Base-by-base conservation (phyloP, 441 rosid genomes). In the Erysimum pusillum region DNA sequence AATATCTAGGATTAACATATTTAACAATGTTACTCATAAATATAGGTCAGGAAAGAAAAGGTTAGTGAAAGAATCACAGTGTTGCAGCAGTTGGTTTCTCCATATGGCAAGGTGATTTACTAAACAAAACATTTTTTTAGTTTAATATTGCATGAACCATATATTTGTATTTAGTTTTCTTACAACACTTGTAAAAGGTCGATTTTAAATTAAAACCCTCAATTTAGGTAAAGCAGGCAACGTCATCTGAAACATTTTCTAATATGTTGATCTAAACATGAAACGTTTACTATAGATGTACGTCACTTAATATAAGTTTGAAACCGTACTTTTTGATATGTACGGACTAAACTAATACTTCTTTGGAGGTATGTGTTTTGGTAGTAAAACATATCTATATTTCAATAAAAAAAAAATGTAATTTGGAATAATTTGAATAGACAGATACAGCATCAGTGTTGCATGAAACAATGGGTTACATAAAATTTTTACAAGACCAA, bases 381-480 rank as follows among this genome's bases (percentile, higher is more conserved):
- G 38, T 31, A 32, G 7, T 9, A 6, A 7, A 13, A 56, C 13
- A 32, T 34, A 4, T 32, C 41, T 58, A 58, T 7, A 61, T 63
- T 42, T 39, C 3, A 18, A 35, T 2, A 59, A 5, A 35, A 2
- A 58, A 5, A 35, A 18, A 5, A 6, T 22, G 20, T 62, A 32
- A 32, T 15, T 42, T 31, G 5, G 7, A 17, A n/a, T 1, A n/a
- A 2, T 2, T 63, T 52, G n/a, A 73, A 76, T 85, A 89, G 97
- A 91, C 90, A 35, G 97, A 88, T 74, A 85, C 91, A 28, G 89
- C 97, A 22, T 87, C 96, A 11, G 96, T 92, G 74, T 83, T 92
- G 14, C 91, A 92, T 79, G 96, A 92, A 79, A 92, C 96, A 57
- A 85, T 85, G 92, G 97, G 94, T 76, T 92, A 85, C 14, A 90